phyloP scores from a whole-genome alignment of 352 stramenopile species.

The Thraustotheca clavata region DNA sequence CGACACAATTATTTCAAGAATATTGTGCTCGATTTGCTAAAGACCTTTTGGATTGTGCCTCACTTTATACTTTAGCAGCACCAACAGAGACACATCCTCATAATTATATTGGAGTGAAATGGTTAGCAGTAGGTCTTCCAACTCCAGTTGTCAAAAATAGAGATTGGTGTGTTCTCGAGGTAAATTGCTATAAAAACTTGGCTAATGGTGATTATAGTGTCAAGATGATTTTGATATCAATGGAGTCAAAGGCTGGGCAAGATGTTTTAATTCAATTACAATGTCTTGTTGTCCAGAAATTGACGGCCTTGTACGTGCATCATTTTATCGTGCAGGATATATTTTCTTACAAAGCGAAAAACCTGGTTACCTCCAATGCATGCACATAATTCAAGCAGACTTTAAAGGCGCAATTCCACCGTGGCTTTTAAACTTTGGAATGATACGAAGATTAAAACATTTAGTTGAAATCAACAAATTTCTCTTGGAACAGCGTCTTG shows the following conservation, averaged over 20 bases:
- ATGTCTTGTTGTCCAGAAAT: slow-evolving; percentile 45
- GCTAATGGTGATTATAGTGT: slow-evolving; percentile 29
- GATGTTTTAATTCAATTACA: slow-evolving; percentile 49
- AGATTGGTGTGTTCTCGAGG: slow-evolving; percentile 64
- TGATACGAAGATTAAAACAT: neutral
- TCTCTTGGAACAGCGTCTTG: neutral
- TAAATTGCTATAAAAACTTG: neutral
- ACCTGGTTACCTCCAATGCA: neutral
- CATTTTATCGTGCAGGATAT: slow-evolving; percentile 64
- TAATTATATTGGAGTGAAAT: slow-evolving; percentile 76
- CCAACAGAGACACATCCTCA: slow-evolving; percentile 64
- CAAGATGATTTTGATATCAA: slow-evolving; percentile 69
- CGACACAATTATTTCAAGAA: neutral
- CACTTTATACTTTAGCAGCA: slow-evolving; percentile 52
- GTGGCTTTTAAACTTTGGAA: slow-evolving; percentile 5
- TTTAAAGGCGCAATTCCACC: neutral
- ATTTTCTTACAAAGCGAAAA: slow-evolving; percentile 49
- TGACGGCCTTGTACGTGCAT: slow-evolving; percentile 61
- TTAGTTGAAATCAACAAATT: slow-evolving; percentile 1
- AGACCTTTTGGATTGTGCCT: slow-evolving; percentile 68
- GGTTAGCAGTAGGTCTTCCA: slow-evolving; percentile 62
- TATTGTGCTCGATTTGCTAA: slow-evolving; percentile 6
- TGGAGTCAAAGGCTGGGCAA: slow-evolving; percentile 48
- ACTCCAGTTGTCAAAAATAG: slow-evolving; percentile 66
- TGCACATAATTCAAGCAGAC: slow-evolving; percentile 5